Base-by-base conservation (phyloP, 257 asterid genomes). In the Penstemon barbatus region DNA sequence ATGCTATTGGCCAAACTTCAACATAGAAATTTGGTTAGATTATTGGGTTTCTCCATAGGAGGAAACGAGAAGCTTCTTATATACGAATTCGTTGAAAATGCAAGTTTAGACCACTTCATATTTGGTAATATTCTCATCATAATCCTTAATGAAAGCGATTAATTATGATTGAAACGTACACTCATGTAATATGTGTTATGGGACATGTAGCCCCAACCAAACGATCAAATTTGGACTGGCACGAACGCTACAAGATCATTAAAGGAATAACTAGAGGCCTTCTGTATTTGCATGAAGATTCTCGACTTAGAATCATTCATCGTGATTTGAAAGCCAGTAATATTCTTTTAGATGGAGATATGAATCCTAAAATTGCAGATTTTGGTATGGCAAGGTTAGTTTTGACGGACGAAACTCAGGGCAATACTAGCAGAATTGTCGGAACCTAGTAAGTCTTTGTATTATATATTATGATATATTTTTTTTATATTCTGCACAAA, bases 361-460 rank as follows among this genome's bases (percentile, higher is more conserved):
- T 61, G 67, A 42, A 61, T 18, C 52, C 67, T 1, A 61, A 61
- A 61, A 61, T 61, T 40, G 38, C 67, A 61, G 67, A 61, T 61
- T 61, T 61, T 13, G 67, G 67, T 1, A 41, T 45, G n/a, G 67
- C 52, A 37, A 58, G 63, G 15, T 40, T 61, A 25, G 33, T 25
- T 25, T 33, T 43, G 3, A 25, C 33, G 8, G 63, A 57, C 11
- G 43, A 10, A 36, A 57, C 63, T 3, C 43, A 57, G 1, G 45
- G 0, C 2, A 33, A 5, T 10, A 57, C 63, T 3, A 18, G 42
- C 63, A 33, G 19, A n/a, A 4, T 57, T 37, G 63, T 57, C 36
- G 63, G 63, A 57, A 57, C 63, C 3, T 57, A 57, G 63, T 57
- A 57, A 5, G 33, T 25, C 33, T 6, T 57, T 19, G 11, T 6